phyloP scores from a whole-genome alignment of 2,329 filamentous ascomycete genomes.

The Leptographium radiaticola region DNA sequence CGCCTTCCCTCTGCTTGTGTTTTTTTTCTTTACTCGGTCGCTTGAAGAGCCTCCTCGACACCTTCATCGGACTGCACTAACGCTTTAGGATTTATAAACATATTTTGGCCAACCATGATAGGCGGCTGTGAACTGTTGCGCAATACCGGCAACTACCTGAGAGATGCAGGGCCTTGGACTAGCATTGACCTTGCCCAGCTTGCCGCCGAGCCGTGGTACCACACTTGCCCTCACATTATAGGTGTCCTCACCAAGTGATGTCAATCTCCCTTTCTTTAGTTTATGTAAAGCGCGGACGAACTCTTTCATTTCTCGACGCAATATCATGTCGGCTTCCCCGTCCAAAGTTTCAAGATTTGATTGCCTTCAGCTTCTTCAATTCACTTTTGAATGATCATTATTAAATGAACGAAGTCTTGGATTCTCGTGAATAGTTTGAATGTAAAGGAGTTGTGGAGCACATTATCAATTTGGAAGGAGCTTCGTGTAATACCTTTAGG shows the following conservation, averaged over 20 bases:
- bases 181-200: slow-evolving; percentile 33
- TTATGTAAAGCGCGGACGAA: not conserved
- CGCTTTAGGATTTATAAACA: slow-evolving; percentile 31
- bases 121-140: slow-evolving; percentile 39
- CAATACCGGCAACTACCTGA: slow-evolving; percentile 32
- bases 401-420: not conserved
- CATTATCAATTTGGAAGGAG: no score
- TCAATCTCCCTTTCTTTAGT: not conserved
- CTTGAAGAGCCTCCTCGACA: no score
- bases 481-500: no score
- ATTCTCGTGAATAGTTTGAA: no score
- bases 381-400: not conserved
- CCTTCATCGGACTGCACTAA: not conserved
- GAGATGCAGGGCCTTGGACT: slow-evolving; percentile 36
- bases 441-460: no score
- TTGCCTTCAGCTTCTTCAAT: no score
- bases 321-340: no score
- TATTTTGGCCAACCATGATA: slow-evolving; percentile 38
- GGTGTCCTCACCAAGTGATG: slow-evolving; percentile 38
- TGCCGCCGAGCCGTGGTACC: slow-evolving; percentile 26
- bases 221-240: slow-evolving; percentile 33
- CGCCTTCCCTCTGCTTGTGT: not conserved
- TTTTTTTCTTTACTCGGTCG: not conserved
- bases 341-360: no score
- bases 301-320: not conserved